These are phyloP conservation scores for Aspergillus bombycis DNA, from an alignment of 2,329 filamentous ascomycete genomes.

Conservation along the genomic window DNA sequence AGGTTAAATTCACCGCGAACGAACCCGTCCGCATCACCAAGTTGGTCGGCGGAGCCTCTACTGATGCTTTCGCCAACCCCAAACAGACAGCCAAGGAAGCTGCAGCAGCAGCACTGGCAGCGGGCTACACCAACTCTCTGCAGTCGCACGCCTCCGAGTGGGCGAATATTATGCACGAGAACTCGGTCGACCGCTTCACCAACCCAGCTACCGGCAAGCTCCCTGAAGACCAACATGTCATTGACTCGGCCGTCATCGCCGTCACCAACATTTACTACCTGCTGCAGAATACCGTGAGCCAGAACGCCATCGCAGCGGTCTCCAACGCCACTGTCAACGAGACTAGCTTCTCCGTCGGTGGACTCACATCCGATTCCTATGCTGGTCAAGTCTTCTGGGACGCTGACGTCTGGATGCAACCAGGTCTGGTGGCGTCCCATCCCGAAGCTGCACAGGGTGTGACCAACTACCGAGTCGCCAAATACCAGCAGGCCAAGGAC, in stretches of 20 bases:
- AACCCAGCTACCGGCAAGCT: slow-evolving; percentile 60
- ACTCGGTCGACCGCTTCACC: slow-evolving; percentile 66
- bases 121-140: slow-evolving; percentile 61
- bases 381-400: slow-evolving; percentile 69
- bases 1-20: slow-evolving; percentile 57
- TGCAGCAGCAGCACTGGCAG: slow-evolving; percentile 51
- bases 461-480: slow-evolving; percentile 64
- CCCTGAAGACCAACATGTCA: slow-evolving; percentile 59
- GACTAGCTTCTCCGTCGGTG: slow-evolving; percentile 69
- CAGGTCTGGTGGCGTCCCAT: slow-evolving; percentile 65
- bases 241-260: slow-evolving; percentile 55
- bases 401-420: slow-evolving; percentile 69
- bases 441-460: slow-evolving; percentile 66
- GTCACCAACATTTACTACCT: slow-evolving; percentile 53
- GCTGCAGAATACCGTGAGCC: slow-evolving; percentile 54
- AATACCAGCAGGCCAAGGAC: slow-evolving; percentile 60
- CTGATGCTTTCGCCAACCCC: slow-evolving; percentile 67
- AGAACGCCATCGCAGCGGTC: slow-evolving; percentile 56
- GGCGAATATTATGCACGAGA: slow-evolving; percentile 61
- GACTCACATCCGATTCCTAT: slow-evolving; percentile 68
- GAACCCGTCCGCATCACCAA: slow-evolving; percentile 63
- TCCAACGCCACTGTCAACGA: slow-evolving; percentile 58
- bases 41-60: slow-evolving; percentile 69
- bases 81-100: slow-evolving; percentile 59
- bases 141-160: slow-evolving; percentile 64